phyloP scores from a whole-genome alignment of 2,329 filamentous ascomycete species.

The Xylariaceae sp. region DNA sequence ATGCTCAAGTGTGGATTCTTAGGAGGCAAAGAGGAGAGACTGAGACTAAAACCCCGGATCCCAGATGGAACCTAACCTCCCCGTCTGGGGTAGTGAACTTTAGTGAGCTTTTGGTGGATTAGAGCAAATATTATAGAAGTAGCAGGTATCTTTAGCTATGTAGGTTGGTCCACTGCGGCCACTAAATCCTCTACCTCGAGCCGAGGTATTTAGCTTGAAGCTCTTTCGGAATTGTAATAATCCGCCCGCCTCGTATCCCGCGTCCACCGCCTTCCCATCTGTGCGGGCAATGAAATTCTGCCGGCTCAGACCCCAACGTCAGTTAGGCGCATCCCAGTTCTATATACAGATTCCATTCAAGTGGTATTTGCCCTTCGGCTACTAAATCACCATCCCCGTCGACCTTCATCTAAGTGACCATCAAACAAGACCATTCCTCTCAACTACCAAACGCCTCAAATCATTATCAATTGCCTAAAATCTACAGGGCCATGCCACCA shows the following conservation, averaged over 20 bases:
- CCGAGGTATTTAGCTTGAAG: not conserved
- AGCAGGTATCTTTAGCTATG: no score
- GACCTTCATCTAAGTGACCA: not conserved
- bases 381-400: no score
- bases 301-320: no score
- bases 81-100: slow-evolving; percentile 26
- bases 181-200: no score
- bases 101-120: not conserved
- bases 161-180: no score
- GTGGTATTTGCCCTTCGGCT: no score
- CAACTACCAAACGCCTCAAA: not conserved
- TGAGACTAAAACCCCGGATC: slow-evolving; percentile 11
- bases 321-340: no score
- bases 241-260: not conserved
- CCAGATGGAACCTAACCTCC: slow-evolving; percentile 17
- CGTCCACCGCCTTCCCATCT: not conserved
- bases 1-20: not conserved
- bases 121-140: not conserved
- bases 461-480: not conserved
- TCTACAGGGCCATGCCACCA: slow-evolving; percentile 45
- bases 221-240: not conserved
- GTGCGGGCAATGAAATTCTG: no score
- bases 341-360: no score
- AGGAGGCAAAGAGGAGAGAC: not conserved
- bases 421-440: not conserved